Conservation (phyloP, 805 yeast species). For the Kuraishia piskuri region DNA sequence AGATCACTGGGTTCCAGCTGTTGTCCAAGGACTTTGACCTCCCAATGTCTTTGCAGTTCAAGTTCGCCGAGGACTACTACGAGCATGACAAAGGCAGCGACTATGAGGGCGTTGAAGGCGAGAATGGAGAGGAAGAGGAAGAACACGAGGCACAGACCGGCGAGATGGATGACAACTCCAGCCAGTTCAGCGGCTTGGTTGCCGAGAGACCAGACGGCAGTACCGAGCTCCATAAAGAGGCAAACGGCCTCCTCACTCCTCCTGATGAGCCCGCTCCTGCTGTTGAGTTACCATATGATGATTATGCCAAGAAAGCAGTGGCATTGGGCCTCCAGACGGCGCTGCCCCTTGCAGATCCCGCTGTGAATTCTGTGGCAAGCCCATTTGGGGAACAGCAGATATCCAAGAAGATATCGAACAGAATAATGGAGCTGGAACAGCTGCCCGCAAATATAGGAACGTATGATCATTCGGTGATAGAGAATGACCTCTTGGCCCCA, state of each 20-base stretch:
- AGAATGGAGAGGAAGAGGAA: slow-evolving; percentile 2
- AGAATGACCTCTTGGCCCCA: slow-evolving; percentile 28
- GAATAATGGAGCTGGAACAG: slow-evolving; percentile 53
- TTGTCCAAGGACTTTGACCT: slow-evolving; percentile 58
- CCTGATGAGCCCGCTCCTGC: background rate
- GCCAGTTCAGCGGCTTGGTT: background rate
- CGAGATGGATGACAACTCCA: background rate
- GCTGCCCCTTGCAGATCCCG: slow-evolving; percentile 21
- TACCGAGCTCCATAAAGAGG: background rate
- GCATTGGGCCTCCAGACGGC: slow-evolving; percentile 28
- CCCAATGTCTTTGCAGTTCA: slow-evolving; percentile 41
- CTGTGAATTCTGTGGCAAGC: slow-evolving; percentile 38
- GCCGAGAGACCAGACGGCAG: background rate
- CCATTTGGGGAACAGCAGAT: slow-evolving; percentile 44
- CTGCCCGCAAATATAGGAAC: slow-evolving; percentile 68
- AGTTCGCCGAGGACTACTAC: slow-evolving; percentile 18
- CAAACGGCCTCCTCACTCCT: background rate
- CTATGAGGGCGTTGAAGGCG: slow-evolving; percentile 1
- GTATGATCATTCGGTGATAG: slow-evolving; percentile 25
- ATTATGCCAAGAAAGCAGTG: slow-evolving; percentile 29
- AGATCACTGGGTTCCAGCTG: slow-evolving; percentile 54
- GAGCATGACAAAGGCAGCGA: slow-evolving; percentile 4
- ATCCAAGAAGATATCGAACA: slow-evolving; percentile 41
- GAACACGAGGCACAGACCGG: background rate
- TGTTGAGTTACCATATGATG: slow-evolving; percentile 14